Base-by-base conservation (phyloP, 352 stramenopile genomes). In the Globisporangium camurandrum region DNA sequence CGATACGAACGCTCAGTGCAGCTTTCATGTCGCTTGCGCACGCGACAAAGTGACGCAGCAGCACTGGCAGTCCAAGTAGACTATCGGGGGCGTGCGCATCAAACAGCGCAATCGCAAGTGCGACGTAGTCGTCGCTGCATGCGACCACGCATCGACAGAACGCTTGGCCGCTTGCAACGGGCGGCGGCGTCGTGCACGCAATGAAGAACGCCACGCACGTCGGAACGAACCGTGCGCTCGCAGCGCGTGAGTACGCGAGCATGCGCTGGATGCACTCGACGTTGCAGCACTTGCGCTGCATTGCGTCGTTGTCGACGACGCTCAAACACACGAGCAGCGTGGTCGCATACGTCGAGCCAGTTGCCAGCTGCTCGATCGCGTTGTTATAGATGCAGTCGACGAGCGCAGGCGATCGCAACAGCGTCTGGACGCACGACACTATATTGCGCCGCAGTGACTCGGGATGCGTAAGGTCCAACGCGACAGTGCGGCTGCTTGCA, bases 201-300 rank as follows among this genome's bases (percentile, higher is more conserved):
- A 81, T 54, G 23, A 78, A 62, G 19, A 75, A 51, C 5, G 68
- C 51, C n/a, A 81, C 16, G 1, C 71, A 61, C 4, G 52, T 73
- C 2, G 61, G 45, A 10, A 81, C 33, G 19, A 75, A 65, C 1
- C 22, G 14, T 5, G 67, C 54, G 44, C 56, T 73, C 34, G 65
- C 64, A 31, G 31, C 39, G 10, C 49, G 59, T 1, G 69, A 56
- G 52, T 66, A 81, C 8, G 53, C 31, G 11, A 81, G 20, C 51
- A 78, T 61, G 22, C 53, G 51, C 3, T 33, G 20, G 22, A 78
- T 49, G 22, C 62, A 72, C 17, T 27, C 26, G 0, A 49, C 33
- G 44, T 63, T 61, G 31, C 59, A 69, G 19, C 71, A 56, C 23
- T 50, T 44, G 3, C 56, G 30, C 28, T 65, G 61, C 16, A 76